A percentile compares a stretch with the other conserved stretches of the same genome.
Evolutionary conservation across 768 basidiomycete species (phyloP).

Genomic region (Favolaschia claudopus): DNA sequence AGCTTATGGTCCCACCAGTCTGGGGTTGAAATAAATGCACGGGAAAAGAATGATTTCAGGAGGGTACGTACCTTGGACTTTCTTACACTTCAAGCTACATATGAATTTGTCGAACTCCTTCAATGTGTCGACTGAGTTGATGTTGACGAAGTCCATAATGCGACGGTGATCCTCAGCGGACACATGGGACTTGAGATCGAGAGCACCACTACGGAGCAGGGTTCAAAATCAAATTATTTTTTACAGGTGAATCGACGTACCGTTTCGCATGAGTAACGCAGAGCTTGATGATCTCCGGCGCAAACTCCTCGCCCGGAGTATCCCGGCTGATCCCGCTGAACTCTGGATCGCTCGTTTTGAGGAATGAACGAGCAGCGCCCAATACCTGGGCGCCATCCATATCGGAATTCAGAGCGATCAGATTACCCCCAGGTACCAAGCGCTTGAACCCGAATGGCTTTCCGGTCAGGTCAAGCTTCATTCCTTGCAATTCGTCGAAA

Average conservation of each 20-base stretch:
- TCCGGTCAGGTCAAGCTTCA: not conserved
- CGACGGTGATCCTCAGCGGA: too few species aligned
- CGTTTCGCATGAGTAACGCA: slow-evolving; percentile 10
- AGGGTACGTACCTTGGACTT: too few species aligned
- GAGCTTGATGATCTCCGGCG: not conserved
- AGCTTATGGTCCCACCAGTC: too few species aligned
- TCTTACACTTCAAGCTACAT: too few species aligned
- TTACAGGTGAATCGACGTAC: not conserved
- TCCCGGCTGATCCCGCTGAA: not conserved
- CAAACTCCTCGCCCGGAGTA: not conserved
- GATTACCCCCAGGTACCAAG: slow-evolving; percentile 4
- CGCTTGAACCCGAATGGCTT: slow-evolving; percentile 10
- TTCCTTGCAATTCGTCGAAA: not conserved
- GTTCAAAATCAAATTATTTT: too few species aligned
- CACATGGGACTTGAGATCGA: too few species aligned
- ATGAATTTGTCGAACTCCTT: too few species aligned
- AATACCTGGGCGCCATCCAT: slow-evolving; percentile 16
- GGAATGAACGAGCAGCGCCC: slow-evolving; percentile 1
- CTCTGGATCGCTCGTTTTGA: not conserved
- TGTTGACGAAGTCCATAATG: too few species aligned
- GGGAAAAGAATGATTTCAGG: too few species aligned
- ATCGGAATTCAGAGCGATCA: slow-evolving; percentile 8
- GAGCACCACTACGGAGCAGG: too few species aligned
- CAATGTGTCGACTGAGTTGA: too few species aligned
- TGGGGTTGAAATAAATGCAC: too few species aligned